Percentiles rank a stretch among this genome's conserved stretches.
Conservation (phyloP, 2,329 filamentous ascomycete species). For the Colletotrichum incanum region DNA sequence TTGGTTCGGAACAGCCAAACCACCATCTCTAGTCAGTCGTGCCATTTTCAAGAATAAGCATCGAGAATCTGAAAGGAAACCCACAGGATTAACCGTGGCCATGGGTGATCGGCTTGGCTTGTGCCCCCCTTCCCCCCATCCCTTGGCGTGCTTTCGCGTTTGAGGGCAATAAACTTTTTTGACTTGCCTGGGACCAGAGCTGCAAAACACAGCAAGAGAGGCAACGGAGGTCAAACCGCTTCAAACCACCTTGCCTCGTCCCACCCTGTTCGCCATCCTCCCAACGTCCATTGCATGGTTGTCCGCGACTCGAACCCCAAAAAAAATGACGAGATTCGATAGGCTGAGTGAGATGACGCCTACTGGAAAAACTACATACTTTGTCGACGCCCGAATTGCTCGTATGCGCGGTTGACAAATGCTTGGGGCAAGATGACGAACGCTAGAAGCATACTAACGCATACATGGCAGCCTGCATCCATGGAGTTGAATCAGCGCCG, state of each 20-base stretch:
- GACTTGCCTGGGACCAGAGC: slow-evolving; percentile 12
- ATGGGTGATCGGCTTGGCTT: slow-evolving; percentile 35
- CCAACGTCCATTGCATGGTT: slow-evolving; percentile 18
- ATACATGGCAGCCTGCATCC: background rate
- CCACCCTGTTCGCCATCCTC: slow-evolving; percentile 18
- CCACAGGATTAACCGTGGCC: slow-evolving; percentile 6
- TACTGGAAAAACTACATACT: slow-evolving; percentile 12
- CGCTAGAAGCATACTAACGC: slow-evolving; percentile 2
- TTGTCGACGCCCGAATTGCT: background rate
- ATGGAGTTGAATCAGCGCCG: slow-evolving; percentile 15
- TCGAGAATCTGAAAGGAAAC: slow-evolving; percentile 14
- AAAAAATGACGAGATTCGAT: slow-evolving; percentile 20
- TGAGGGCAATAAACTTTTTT: slow-evolving; percentile 34
- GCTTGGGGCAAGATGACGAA: slow-evolving; percentile 10
- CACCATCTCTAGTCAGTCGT: slow-evolving; percentile 9
- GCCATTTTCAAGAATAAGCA: slow-evolving; percentile 28
- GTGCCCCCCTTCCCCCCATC: slow-evolving; percentile 12
- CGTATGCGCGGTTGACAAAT: slow-evolving; percentile 18
- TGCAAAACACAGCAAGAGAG: slow-evolving; percentile 31
- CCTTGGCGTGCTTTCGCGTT: slow-evolving; percentile 27
- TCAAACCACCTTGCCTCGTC: slow-evolving; percentile 35
- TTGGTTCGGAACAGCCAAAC: slow-evolving; percentile 25
- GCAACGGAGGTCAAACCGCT: slow-evolving; percentile 27
- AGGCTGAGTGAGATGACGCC: slow-evolving; percentile 1
- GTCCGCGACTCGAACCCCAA: slow-evolving; percentile 11